Percentiles rank a stretch among this genome's conserved stretches.
Evolutionary conservation across 2,329 filamentous ascomycete genomes (phyloP).

Genomic region (Aspergillus niger): DNA sequence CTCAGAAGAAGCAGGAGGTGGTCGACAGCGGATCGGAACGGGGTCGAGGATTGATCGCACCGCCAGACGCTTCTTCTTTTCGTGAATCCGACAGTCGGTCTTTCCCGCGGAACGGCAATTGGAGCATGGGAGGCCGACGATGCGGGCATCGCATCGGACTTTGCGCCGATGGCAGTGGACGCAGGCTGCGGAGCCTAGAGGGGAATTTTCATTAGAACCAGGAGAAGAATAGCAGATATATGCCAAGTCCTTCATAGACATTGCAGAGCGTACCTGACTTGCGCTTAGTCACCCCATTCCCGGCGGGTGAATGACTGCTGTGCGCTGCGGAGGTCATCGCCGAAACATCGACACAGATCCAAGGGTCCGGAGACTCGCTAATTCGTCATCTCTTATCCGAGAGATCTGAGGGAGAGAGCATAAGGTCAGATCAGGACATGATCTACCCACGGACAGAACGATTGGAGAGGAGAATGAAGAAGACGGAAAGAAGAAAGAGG

Average conservation of each 20-base stretch:
- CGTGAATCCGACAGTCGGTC: slow-evolving; percentile 50
- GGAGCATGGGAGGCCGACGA: slow-evolving; percentile 52
- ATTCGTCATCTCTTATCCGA: slow-evolving; percentile 13
- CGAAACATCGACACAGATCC: slow-evolving; percentile 26
- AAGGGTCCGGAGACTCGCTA: slow-evolving; percentile 19
- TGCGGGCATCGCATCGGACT: slow-evolving; percentile 54
- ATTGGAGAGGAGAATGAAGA: slow-evolving; percentile 11
- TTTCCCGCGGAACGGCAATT: slow-evolving; percentile 50
- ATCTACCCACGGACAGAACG: neutral
- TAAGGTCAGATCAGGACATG: slow-evolving; percentile 9
- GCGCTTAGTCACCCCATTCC: slow-evolving; percentile 42
- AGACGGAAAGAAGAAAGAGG: neutral
- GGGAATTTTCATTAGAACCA: slow-evolving; percentile 11
- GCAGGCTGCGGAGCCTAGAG: slow-evolving; percentile 48
- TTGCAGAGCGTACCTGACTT: slow-evolving; percentile 36
- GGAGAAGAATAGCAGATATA: neutral
- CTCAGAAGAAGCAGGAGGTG: slow-evolving; percentile 32
- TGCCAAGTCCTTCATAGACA: neutral
- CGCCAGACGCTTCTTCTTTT: slow-evolving; percentile 53
- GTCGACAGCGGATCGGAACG: slow-evolving; percentile 50
- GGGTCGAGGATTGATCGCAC: slow-evolving; percentile 45
- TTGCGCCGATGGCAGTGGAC: slow-evolving; percentile 54
- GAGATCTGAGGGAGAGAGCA: neutral
- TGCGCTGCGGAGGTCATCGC: slow-evolving; percentile 42
- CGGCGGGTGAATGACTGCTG: slow-evolving; percentile 34